These are phyloP conservation scores for Hypoxylon cercidicola DNA, from an alignment of 495 filamentous ascomycete genomes.

Conservation along the genomic window DNA sequence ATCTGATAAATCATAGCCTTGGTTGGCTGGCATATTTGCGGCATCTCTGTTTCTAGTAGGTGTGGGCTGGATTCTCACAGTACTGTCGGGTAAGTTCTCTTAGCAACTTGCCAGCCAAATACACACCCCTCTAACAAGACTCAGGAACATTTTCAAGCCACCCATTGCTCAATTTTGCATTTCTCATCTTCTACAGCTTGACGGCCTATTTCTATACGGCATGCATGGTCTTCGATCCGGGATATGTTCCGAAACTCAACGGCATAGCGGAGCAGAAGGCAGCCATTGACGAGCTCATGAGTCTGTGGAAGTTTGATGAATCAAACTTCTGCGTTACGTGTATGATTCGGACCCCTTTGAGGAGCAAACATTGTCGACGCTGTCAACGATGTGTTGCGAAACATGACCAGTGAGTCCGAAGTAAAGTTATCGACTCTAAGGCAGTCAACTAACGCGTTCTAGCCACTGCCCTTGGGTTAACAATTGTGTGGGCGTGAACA, in stretches of 20 bases:
- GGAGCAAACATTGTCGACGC: slow-evolving; percentile 93
- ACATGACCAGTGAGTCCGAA: slow-evolving; percentile 85
- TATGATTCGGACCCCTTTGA: slow-evolving; percentile 89
- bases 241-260: slow-evolving; percentile 91
- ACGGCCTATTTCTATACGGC: slow-evolving; percentile 87
- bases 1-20: slow-evolving; percentile 68
- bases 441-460: slow-evolving; percentile 52
- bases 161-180: slow-evolving; percentile 79
- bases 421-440: not conserved
- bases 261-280: slow-evolving; percentile 88
- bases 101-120: not conserved
- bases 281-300: slow-evolving; percentile 84
- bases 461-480: slow-evolving; percentile 99
- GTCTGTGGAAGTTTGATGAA: slow-evolving; percentile 89
- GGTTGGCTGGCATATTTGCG: slow-evolving; percentile 92
- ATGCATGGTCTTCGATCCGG: slow-evolving; percentile 88
- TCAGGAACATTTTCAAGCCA: slow-evolving; percentile 70
- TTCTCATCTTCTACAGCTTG: slow-evolving; percentile 68
- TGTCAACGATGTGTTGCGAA: slow-evolving; percentile 94
- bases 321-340: slow-evolving; percentile 92
- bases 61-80: slow-evolving; percentile 73
- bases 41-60: slow-evolving; percentile 86
- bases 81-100: slow-evolving; percentile 66
- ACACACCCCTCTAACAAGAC: slow-evolving; percentile 25
- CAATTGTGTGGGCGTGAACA: slow-evolving; percentile 94